Evolutionary conservation across 2,329 filamentous ascomycete species (phyloP).

Genomic region (Cladosporium velox): DNA sequence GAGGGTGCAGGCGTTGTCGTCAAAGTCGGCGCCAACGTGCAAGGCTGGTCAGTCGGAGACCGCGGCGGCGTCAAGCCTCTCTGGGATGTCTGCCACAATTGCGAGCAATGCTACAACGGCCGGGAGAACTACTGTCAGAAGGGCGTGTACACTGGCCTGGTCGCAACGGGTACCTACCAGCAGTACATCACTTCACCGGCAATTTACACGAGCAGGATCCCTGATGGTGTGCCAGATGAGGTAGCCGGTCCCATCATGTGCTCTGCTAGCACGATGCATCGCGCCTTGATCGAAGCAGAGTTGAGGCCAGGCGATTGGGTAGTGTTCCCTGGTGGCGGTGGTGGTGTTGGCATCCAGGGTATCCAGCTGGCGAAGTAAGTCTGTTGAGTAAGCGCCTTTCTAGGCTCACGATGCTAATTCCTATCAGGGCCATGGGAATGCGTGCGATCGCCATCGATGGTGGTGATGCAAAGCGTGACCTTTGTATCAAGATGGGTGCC

Average conservation of each 20-base stretch:
- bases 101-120: slow-evolving; percentile 52
- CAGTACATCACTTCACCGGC: slow-evolving; percentile 61
- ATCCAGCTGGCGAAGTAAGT: slow-evolving; percentile 51
- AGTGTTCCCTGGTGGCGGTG: slow-evolving; percentile 56
- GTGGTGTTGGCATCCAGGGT: slow-evolving; percentile 60
- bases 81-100: slow-evolving; percentile 54
- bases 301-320: slow-evolving; percentile 57
- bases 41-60: slow-evolving; percentile 56
- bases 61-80: slow-evolving; percentile 56
- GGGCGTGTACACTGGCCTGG: slow-evolving; percentile 50
- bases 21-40: slow-evolving; percentile 56
- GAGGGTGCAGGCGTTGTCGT: slow-evolving; percentile 59
- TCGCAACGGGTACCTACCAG: slow-evolving; percentile 54
- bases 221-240: slow-evolving; percentile 56
- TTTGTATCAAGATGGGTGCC: slow-evolving; percentile 54
- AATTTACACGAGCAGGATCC: slow-evolving; percentile 57
- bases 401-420: background rate
- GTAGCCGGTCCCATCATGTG: slow-evolving; percentile 65
- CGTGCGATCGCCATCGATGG: slow-evolving; percentile 58
- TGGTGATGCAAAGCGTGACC: slow-evolving; percentile 49
- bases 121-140: slow-evolving; percentile 56
- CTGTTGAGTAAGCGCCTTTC: background rate
- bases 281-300: slow-evolving; percentile 54
- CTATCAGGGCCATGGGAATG: slow-evolving; percentile 54
- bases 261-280: slow-evolving; percentile 59